Evolutionary conservation across 352 stramenopile species (phyloP).

Genomic region (Pythium pyrilobum): DNA sequence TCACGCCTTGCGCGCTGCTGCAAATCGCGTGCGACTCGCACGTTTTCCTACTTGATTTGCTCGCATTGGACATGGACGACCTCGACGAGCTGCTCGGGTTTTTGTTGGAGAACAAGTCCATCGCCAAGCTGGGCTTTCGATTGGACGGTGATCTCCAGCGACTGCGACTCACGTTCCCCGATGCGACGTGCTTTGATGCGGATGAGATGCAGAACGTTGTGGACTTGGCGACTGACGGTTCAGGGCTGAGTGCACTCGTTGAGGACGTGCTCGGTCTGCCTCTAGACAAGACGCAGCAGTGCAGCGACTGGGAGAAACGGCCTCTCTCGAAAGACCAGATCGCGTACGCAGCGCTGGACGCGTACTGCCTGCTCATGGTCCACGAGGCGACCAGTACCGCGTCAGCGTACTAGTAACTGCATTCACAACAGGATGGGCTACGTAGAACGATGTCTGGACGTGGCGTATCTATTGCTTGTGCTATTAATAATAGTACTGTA

Average conservation of each 20-base stretch:
- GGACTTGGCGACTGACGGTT: slow-evolving; percentile 40
- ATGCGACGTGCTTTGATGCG: slow-evolving; percentile 30
- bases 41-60: slow-evolving; percentile 63
- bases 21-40: slow-evolving; percentile 55
- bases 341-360: slow-evolving; percentile 65
- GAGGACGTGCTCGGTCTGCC: slow-evolving; percentile 45
- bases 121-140: slow-evolving; percentile 63
- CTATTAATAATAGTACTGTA: too few relatives aligned
- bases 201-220: slow-evolving; percentile 53
- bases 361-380: slow-evolving; percentile 73
- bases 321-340: slow-evolving; percentile 53
- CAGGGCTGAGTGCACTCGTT: slow-evolving; percentile 43
- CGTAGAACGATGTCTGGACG: too few relatives aligned
- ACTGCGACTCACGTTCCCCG: slow-evolving; percentile 54
- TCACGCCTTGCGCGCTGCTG: slow-evolving; percentile 58
- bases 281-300: slow-evolving; percentile 62
- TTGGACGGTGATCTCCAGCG: slow-evolving; percentile 61
- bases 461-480: too few relatives aligned
- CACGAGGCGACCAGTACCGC: too few relatives aligned
- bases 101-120: slow-evolving; percentile 38
- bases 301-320: slow-evolving; percentile 65
- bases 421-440: too few relatives aligned
- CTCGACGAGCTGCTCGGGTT: slow-evolving; percentile 51
- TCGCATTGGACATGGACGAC: slow-evolving; percentile 38
- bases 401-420: too few relatives aligned